These are phyloP conservation scores for Alternaria consortialis DNA, from an alignment of 2,329 filamentous ascomycete genomes.

Conservation along the genomic window DNA sequence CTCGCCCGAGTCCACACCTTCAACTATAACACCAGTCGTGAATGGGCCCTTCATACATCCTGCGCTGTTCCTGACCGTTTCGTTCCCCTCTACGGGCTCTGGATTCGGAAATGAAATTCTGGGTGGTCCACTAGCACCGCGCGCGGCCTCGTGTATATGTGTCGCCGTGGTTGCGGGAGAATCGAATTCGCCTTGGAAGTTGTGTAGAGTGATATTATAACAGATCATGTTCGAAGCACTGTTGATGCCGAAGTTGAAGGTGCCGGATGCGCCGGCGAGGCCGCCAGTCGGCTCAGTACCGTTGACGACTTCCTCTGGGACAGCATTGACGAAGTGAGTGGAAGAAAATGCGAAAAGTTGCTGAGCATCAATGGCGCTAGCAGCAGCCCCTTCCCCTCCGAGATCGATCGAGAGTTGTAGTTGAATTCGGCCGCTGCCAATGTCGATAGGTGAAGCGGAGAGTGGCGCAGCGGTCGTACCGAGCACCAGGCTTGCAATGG, in stretches of 20 bases:
- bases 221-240: conserved; percentile 54
- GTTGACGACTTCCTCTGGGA: conserved; percentile 62
- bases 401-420: conserved; percentile 34
- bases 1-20: conserved; percentile 57
- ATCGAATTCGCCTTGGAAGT: conserved; percentile 62
- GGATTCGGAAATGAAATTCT: conserved; percentile 49
- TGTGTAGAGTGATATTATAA: conserved; percentile 62
- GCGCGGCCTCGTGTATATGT: conserved; percentile 63
- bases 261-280: conserved; percentile 56
- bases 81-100: conserved; percentile 21
- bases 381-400: conserved; percentile 9
- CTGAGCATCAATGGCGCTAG: conserved; percentile 13
- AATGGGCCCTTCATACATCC: conserved; percentile 40
- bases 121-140: conserved; percentile 60
- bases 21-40: conserved; percentile 47
- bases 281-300: conserved; percentile 55
- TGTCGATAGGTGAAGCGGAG: conserved; percentile 9
- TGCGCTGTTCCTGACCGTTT: conserved; percentile 29
- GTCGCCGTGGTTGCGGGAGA: conserved; percentile 64
- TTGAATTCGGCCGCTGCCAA: conserved; percentile 24
- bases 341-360: conserved; percentile 58
- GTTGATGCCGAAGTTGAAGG: conserved; percentile 65
- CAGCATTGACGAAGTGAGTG: conserved; percentile 58
- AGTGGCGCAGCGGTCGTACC: conserved; percentile 24
- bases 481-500: conserved; percentile 22